Conservation (phyloP, 495 filamentous ascomycete species). For the Staphylotrichum tortipilum region DNA sequence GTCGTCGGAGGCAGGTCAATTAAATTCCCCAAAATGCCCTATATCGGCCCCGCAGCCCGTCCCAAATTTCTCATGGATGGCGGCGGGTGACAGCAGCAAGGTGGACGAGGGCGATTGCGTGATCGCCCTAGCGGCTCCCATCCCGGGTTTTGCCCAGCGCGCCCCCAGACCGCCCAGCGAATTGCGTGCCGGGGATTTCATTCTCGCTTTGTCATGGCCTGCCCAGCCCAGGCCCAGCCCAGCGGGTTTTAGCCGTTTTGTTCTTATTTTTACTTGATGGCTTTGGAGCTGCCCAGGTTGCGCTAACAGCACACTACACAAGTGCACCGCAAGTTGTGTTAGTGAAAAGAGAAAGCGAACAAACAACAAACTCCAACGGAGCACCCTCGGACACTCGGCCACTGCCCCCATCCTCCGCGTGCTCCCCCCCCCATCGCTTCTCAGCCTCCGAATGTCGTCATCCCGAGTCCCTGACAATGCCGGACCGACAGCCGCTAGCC, state of each 20-base stretch:
- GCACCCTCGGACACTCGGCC: neutral
- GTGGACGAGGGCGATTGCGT: conserved; percentile 26
- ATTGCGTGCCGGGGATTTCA: conserved; percentile 25
- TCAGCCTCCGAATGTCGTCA: neutral
- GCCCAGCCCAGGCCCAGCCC: no score
- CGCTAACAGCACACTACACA: neutral
- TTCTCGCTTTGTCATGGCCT: conserved; percentile 24
- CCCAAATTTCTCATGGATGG: conserved; percentile 18
- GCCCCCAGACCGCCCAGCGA: conserved; percentile 18
- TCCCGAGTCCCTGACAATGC: neutral
- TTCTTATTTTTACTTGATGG: no score
- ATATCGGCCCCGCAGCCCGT: conserved; percentile 22
- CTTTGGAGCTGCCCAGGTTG: no score
- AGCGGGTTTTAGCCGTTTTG: no score
- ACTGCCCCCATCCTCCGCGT: neutral
- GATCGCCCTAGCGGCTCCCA: conserved; percentile 24
- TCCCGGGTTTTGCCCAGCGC: conserved; percentile 19
- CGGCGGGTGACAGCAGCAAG: no score
- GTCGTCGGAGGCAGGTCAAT: conserved; percentile 5
- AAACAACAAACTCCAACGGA: no score
- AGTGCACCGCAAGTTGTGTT: neutral
- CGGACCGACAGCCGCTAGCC: conserved; percentile 1
- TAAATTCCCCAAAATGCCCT: conserved; percentile 11
- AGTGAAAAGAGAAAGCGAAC: no score
- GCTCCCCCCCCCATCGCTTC: neutral